Conservation (phyloP, 202 grass and related monocot genomes). For the Musa balbisiana region DNA sequence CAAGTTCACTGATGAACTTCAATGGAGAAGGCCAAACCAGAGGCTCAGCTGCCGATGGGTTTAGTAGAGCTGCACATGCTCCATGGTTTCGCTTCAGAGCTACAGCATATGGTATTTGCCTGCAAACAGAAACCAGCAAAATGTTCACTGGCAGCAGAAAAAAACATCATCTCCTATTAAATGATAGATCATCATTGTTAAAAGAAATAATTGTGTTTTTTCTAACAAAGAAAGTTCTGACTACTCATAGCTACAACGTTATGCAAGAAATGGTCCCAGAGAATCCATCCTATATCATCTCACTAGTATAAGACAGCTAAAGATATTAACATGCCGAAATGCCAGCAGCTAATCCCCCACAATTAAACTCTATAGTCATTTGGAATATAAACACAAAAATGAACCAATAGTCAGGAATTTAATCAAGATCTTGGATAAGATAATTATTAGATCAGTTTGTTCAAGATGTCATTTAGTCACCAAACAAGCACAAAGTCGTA, state of each 20-base stretch:
- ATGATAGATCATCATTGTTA: not conserved
- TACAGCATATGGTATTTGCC: constrained; percentile 24
- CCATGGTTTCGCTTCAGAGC: constrained; percentile 19
- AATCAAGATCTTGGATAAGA: not conserved
- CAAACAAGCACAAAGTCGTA: not conserved
- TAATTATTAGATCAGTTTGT: not conserved
- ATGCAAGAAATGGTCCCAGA: not conserved
- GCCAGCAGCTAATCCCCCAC: not conserved
- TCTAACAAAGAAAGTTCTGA: too few relatives aligned
- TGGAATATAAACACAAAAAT: not conserved
- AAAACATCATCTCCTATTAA: not conserved
- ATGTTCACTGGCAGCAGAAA: not conserved
- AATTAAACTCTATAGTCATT: not conserved
- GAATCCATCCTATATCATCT: not conserved
- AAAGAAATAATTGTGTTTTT: not conserved
- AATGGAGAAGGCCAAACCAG: constrained; percentile 30
- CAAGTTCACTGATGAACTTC: constrained; percentile 25
- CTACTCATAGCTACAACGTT: not conserved
- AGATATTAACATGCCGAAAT: not conserved
- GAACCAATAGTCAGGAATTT: not conserved
- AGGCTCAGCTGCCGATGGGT: constrained; percentile 25
- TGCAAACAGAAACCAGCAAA: not conserved
- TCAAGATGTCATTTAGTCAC: not conserved
- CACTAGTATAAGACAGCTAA: too few relatives aligned
- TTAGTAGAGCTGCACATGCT: constrained; percentile 20